Evolutionary conservation across 371 early-diverging fungal genomes (phyloP), one percentile per base, ranked within the genome.

Genomic region (Rhizopus microsporus): DNA sequence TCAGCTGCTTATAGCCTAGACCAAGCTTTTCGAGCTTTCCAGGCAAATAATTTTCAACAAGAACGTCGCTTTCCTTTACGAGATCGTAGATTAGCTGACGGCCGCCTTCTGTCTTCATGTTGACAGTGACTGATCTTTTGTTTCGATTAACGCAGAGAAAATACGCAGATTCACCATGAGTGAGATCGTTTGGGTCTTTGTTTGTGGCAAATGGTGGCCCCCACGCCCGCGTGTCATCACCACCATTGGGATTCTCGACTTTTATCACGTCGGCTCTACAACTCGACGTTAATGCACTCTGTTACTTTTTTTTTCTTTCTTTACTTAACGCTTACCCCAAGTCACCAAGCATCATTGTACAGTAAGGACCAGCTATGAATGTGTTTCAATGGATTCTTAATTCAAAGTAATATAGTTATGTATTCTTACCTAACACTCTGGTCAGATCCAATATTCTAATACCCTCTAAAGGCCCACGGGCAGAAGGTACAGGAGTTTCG

Each of bases 11-110:
- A 66, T 88, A 95, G 0, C 92, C 92, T 51, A 95, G 72, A 0
- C 94, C 94, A 70, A 88, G 68, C 51, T 80, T 65, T 29, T 77
- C 85, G 16, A 95, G 77, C 50, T 93, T 93, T 3, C 96, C 94
- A 0, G 97, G 95, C 7, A 96, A 71, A 61, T 88, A 95, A 67
- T 96, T 96, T 65, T 96, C 97, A 3, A 96, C 89, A 12, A 96
- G 61, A 3, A 96, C 80, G 68, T 96, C 97, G 6, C 81, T 75
- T 52, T 79, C 63, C 46, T 63, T 57, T 2, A 88, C 94, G 30
- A 96, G 76, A 48, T 86, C 83, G 15, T 79, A 57, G 12, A 95
- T 62, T 23, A 96, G 60, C 39, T 76, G 62, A 17, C 76, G 75
- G 3, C 94, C 97, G 0, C 70, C 73, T 15, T 70, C 65, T 0